Base-by-base conservation (phyloP, 148 eudicot species). In the Persicaria maculosa region DNA sequence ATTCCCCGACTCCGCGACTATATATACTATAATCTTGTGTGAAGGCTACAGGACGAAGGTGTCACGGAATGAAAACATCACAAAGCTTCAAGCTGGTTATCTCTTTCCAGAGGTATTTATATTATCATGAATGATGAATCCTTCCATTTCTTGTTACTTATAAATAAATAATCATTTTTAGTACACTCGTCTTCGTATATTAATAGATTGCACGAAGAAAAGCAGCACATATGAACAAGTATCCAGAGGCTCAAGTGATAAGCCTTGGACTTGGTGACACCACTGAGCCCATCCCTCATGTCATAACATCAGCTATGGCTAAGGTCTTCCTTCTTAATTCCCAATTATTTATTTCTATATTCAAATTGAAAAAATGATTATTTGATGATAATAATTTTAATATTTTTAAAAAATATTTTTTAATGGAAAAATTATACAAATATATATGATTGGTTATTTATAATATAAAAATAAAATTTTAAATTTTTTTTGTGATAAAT, bases 221-320 rank as follows among this genome's bases (percentile, higher is more conserved):
- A 83, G 78, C 72, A 44, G 92, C 93, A 53, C 98, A 93, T 77
- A 68, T 88, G 83, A 74, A 57, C 55, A 93, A 90, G 61, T 81
- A 93, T 80, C 96, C 98, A 74, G 96, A 89, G 85, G 96, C 89
- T 61, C 71, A 93, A 86, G 88, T 93, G 47, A 93, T 93, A 68
- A 88, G 96, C 89, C 97, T 93, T 71, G 97, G 97, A 73, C 87
- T 93, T 75, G 97, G 97, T 73, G 96, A 90, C 81, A 93, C 97
- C n/a, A 90, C 96, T 50, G 90, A 87, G 82, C 97, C 97, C 53
- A 93, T 93, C 78, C 98, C 98, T 52, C 86, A 84, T 14, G 84
- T 90, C 68, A 93, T 93, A 76, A 85, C 98, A 36, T 86, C 96
- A 81, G 93, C 98, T 47, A 93, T 93, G 98, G 86, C 96, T 67